These are phyloP conservation scores for Coemansia sp. DNA, from an alignment of 192 early-diverging fungal genomes.

Conservation along the genomic window DNA sequence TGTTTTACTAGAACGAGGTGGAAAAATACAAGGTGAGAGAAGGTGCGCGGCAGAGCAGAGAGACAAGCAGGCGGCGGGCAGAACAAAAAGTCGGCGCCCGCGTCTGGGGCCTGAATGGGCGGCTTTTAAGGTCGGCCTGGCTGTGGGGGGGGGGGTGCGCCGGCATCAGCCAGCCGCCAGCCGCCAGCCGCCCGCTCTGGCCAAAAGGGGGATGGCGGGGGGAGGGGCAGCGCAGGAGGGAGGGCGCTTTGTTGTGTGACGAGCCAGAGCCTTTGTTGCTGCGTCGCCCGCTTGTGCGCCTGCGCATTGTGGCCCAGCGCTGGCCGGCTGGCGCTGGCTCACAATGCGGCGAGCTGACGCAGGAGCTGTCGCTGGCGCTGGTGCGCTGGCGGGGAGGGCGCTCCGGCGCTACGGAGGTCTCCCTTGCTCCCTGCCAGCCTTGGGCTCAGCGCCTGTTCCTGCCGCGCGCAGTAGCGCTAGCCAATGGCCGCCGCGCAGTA, in stretches of 20 bases:
- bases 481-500: slow-evolving; percentile 1
- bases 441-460: not conserved
- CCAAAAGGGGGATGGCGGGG: not conserved
- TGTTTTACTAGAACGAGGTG: not conserved
- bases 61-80: not conserved
- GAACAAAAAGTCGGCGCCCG: not conserved
- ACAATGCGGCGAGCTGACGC: no score
- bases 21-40: not conserved
- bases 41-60: not conserved
- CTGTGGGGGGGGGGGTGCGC: not conserved
- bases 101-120: not conserved
- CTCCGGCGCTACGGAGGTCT: not conserved
- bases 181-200: not conserved
- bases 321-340: not conserved
- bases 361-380: not conserved
- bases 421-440: not conserved
- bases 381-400: not conserved
- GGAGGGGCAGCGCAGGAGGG: slow-evolving; percentile 1
- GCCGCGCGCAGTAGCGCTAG: not conserved
- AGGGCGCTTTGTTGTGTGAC: not conserved
- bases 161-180: not conserved
- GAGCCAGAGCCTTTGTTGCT: not conserved
- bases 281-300: not conserved
- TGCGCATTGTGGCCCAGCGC: not conserved
- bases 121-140: not conserved